Base-by-base conservation (phyloP, 345 rosid species). In the Hibiscus syriacus region DNA sequence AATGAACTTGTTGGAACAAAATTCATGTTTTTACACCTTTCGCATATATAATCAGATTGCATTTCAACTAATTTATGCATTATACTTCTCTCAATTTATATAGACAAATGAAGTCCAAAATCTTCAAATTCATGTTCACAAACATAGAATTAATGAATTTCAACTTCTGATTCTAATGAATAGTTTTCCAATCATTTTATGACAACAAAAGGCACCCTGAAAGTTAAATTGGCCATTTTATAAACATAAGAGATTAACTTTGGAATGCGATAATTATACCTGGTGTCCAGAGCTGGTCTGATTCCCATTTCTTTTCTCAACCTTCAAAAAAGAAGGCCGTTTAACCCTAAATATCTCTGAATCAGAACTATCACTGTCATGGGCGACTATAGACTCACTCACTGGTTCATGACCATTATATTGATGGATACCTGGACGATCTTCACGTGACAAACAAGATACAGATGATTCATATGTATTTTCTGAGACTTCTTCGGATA, bases 261-360 rank as follows among this genome's bases (percentile, higher is more conserved):
- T 1, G 8, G 30, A 50, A 12, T 8, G 19, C 19, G 1, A 32
- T 16, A 29, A 25, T 14, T 17, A 65, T 87, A 94, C 99, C 96
- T 85, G 92, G 70, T 80, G 67, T 56, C 79, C 90, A 7, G 77
- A 65, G 59, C 80, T 58, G 30, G 80, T 64, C 38, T 76, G 76
- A 67, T 79, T 80, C 68, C 80, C 80, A 57, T 74, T 61, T 76
- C 91, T 80, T 76, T 80, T 88, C 55, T 85, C 91, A 52, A 73
- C 75, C 81, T n/a, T n/a, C n/a, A n/a, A n/a, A n/a, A n/a, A n/a
- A n/a, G 96, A 80, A n/a, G 92, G 92, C 0, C 99, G 94, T 77
- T 90, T 95, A 63, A 95, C 99, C 79, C 97, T 79, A 76, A 95
- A 92, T 73, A 84, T 72, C 81, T 86, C 98, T 0, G 83, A 80